phyloP scores from a whole-genome alignment of 1,284 basidiomycete species.

The Malassezia restricta region DNA sequence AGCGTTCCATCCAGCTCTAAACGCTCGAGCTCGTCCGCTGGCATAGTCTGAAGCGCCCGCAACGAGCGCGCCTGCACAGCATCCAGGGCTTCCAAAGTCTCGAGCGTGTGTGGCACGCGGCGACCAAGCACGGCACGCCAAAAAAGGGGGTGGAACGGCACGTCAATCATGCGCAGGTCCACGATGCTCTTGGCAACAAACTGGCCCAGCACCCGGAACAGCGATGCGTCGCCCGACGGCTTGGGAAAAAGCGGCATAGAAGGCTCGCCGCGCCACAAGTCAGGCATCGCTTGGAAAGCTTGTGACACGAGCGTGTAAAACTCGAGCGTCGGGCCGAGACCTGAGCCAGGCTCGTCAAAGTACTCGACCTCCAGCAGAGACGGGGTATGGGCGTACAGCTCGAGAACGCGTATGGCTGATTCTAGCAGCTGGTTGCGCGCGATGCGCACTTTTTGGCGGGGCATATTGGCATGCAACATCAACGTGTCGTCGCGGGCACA shows the following conservation, averaged over 20 bases:
- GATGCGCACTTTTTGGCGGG: conserved; percentile 92
- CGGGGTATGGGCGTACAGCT: conserved; percentile 77
- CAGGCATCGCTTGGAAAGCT: conserved; percentile 77
- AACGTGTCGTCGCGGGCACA: conserved; percentile 62
- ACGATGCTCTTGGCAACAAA: conserved; percentile 96
- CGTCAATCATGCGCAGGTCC: conserved; percentile 92
- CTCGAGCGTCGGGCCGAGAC: conserved; percentile 92
- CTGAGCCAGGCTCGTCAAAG: conserved; percentile 97
- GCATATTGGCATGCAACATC: conserved; percentile 76
- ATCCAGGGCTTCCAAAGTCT: conserved; percentile 65
- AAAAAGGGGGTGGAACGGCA: conserved; percentile 85
- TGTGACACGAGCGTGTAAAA: conserved; percentile 88
- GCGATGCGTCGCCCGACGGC: conserved; percentile 48
- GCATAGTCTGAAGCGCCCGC: conserved; percentile 58
- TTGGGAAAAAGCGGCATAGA: conserved; percentile 72
- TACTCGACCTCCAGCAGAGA: conserved; percentile 95
- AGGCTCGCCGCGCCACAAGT: conserved; percentile 72
- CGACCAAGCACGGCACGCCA: conserved; percentile 74
- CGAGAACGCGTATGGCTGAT: conserved; percentile 94
- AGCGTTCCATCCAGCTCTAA: conserved; percentile 88
- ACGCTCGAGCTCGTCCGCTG: conserved; percentile 59
- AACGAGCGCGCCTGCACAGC: conserved; percentile 71
- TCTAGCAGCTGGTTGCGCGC: conserved; percentile 85
- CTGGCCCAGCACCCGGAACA: conserved; percentile 81
- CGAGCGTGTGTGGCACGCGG: conserved; percentile 66